Evolutionary conservation across 768 basidiomycete species (phyloP), one percentile per base, ranked within the genome.

Genomic region (Termitomyces sp.): DNA sequence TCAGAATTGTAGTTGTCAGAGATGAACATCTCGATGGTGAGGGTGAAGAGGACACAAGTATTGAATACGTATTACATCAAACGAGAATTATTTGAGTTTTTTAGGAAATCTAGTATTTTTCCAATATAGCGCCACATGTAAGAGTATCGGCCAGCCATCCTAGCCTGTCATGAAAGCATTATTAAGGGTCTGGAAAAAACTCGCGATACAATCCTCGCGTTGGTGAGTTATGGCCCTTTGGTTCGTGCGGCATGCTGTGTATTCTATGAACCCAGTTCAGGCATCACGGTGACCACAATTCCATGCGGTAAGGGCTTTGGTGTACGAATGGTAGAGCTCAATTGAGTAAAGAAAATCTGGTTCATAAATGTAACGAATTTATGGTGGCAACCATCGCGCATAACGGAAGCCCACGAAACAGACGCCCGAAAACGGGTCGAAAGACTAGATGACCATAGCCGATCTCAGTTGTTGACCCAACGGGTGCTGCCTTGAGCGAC

Each of bases 401-500:
- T 28, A 6, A 27, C 49, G 27, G 25, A 39, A 28, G 16, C 35
- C 27, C 21, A 35, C 5, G 3, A 48, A 23, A 35, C 23, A 3
- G 34, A 12, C 21, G 4, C 21, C 47, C 16, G 3, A 25, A 19
- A 49, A 25, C 23, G 17, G 9, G 11, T 27, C 35, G 25, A 35
- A 32, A 32, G 21, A 6, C 32, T 32, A 48, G 7, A 48, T 48
- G 17, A 42, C 9, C 21, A 28, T 10, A 3, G 11, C 52, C 45
- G 61, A 48, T 40, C 56, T 63, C 59, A 74, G 56, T 56, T 67
- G 52, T 70, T 72, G 23, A 81, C 76, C 79, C 78, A 80, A 52
- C 80, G 72, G 0, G 78, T 76, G 7, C 75, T 73, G 3, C 77
- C 77, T 61, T 75, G 76, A 0, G 77, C 74, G n/a, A 76, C 70